A percentile compares a stretch with the other conserved stretches of the same genome.
These are phyloP conservation scores for Leishmania guyanensis DNA, from an alignment of 208 protist species.

Conservation along the genomic window DNA sequence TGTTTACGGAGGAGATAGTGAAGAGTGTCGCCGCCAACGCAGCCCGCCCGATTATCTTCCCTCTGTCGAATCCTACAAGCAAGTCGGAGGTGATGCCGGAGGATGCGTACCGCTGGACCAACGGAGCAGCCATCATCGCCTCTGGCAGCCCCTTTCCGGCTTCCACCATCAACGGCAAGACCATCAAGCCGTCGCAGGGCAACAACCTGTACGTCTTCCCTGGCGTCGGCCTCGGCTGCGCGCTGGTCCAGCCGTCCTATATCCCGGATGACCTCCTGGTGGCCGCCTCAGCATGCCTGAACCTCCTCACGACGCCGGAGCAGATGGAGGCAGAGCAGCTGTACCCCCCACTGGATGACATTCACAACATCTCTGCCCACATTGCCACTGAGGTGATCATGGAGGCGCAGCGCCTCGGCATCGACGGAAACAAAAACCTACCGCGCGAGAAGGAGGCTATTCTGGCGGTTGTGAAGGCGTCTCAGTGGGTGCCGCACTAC, in stretches of 20 bases:
- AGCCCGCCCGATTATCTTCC: constrained; percentile 95
- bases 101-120: constrained; percentile 93
- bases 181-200: constrained; percentile 90
- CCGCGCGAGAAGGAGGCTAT: constrained; percentile 51
- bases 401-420: constrained; percentile 63
- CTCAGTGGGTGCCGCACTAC: constrained; percentile 80
- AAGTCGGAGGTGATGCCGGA: constrained; percentile 93
- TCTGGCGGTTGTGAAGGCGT: constrained; percentile 42
- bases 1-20: constrained; percentile 96
- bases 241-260: constrained; percentile 57
- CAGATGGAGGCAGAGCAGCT: constrained; percentile 54
- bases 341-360: constrained; percentile 75
- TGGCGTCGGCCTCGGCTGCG: constrained; percentile 93
- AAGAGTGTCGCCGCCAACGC: constrained; percentile 71
- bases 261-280: constrained; percentile 93
- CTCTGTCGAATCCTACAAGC: constrained; percentile 95
- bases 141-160: constrained; percentile 95
- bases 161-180: constrained; percentile 86
- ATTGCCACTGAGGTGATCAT: constrained; percentile 73
- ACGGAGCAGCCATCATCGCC: constrained; percentile 95
- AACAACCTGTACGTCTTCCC: constrained; percentile 98
- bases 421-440: constrained; percentile 53
- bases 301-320: constrained; percentile 48
- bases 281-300: constrained; percentile 79
- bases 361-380: constrained; percentile 77